phyloP scores from a whole-genome alignment of 2,329 filamentous ascomycete species.

The Fusarium aywerte region DNA sequence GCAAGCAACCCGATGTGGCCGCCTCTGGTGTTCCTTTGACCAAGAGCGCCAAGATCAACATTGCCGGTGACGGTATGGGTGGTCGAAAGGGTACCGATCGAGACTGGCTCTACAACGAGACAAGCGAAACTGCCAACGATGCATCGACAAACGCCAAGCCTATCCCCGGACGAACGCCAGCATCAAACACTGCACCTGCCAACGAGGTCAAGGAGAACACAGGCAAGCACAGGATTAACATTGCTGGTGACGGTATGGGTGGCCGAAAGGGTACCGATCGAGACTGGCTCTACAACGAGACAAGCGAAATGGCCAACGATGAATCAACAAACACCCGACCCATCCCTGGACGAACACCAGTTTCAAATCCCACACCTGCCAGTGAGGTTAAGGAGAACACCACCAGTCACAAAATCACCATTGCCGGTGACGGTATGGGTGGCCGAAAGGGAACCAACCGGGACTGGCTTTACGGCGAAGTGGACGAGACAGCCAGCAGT shows the following conservation, averaged over 20 bases:
- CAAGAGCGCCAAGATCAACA: slow-evolving; percentile 50
- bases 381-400: slow-evolving; percentile 26
- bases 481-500: slow-evolving; percentile 44
- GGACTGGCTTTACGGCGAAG: slow-evolving; percentile 54
- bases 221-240: slow-evolving; percentile 51
- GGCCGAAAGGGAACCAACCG: slow-evolving; percentile 64
- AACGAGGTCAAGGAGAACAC: slow-evolving; percentile 27
- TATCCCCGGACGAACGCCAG: slow-evolving; percentile 51
- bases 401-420: slow-evolving; percentile 50
- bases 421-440: slow-evolving; percentile 73
- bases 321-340: slow-evolving; percentile 36
- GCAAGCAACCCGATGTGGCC: slow-evolving; percentile 33
- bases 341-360: slow-evolving; percentile 52
- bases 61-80: slow-evolving; percentile 73
- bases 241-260: slow-evolving; percentile 73
- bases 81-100: slow-evolving; percentile 64
- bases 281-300: slow-evolving; percentile 53
- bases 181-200: slow-evolving; percentile 9
- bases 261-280: slow-evolving; percentile 64
- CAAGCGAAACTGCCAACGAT: slow-evolving; percentile 48
- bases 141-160: slow-evolving; percentile 38
- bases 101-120: slow-evolving; percentile 67
- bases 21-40: slow-evolving; percentile 26
- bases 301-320: slow-evolving; percentile 44
- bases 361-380: slow-evolving; percentile 8